Evolutionary conservation across 805 yeast genomes (phyloP).

Genomic region (Saccharomycopsis babjevae): DNA sequence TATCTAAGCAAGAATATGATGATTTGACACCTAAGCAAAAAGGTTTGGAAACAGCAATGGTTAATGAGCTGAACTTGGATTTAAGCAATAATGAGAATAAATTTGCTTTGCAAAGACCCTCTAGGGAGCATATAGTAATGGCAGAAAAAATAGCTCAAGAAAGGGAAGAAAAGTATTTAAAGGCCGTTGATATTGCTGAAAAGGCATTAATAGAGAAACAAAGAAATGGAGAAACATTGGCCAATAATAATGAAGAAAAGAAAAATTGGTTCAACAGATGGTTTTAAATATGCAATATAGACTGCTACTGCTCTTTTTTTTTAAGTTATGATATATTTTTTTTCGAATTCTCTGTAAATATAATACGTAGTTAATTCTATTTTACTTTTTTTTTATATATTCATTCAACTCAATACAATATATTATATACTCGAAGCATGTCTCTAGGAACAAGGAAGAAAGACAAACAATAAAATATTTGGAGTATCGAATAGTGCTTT

Average conservation of each 20-base stretch:
- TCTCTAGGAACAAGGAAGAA: too few relatives aligned
- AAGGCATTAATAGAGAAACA: slow-evolving; percentile 18
- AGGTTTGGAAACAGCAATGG: slow-evolving; percentile 26
- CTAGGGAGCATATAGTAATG: slow-evolving; percentile 59
- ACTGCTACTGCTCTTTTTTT: not conserved
- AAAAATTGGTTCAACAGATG: slow-evolving; percentile 2
- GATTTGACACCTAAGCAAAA: slow-evolving; percentile 44
- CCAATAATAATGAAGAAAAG: not conserved
- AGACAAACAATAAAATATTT: too few relatives aligned
- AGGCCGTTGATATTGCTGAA: slow-evolving; percentile 38
- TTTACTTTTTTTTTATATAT: not conserved
- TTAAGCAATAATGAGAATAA: slow-evolving; percentile 29
- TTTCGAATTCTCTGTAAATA: not conserved
- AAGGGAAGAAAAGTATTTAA: slow-evolving; percentile 46
- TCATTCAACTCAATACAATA: not conserved
- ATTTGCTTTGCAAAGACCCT: slow-evolving; percentile 54
- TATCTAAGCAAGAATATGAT: slow-evolving; percentile 49
- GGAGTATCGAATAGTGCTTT: too few relatives aligned
- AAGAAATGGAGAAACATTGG: not conserved
- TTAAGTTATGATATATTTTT: not conserved
- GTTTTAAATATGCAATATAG: not conserved
- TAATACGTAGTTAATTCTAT: not conserved
- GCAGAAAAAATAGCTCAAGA: slow-evolving; percentile 64
- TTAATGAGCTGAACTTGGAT: slow-evolving; percentile 19
- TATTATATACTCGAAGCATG: not conserved